These are phyloP conservation scores for Scheffersomyces insectosa DNA, from an alignment of 1,139 yeast genomes.

Conservation along the genomic window DNA sequence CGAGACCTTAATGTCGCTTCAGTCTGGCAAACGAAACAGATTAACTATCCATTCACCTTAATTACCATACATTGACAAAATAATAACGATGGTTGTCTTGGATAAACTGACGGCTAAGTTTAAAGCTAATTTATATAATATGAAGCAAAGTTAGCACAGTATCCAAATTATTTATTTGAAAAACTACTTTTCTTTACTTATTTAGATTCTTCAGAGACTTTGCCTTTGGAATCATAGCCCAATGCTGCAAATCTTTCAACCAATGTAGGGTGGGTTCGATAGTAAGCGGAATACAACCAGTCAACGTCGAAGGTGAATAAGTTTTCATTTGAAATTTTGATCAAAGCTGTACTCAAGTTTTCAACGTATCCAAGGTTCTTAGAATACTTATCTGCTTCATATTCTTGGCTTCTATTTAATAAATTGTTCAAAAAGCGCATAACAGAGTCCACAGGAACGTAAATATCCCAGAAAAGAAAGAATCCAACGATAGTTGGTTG, in stretches of 20 bases:
- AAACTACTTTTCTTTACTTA: too few relatives aligned
- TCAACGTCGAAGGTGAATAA: conserved; percentile 85
- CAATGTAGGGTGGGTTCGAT: conserved; percentile 86
- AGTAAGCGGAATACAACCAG: conserved; percentile 84
- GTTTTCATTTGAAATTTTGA: conserved; percentile 75
- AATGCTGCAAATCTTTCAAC: conserved; percentile 84
- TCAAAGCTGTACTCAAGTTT: conserved; percentile 70
- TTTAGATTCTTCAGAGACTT: conserved; percentile 31
- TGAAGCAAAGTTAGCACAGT: too few relatives aligned
- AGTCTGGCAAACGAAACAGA: too few relatives aligned
- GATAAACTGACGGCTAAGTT: too few relatives aligned
- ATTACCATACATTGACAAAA: too few relatives aligned
- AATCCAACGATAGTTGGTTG: conserved; percentile 83
- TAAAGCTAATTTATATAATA: too few relatives aligned
- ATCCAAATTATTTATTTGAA: too few relatives aligned
- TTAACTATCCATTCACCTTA: too few relatives aligned
- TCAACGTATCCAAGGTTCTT: conserved; percentile 68
- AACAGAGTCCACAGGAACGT: conserved; percentile 73
- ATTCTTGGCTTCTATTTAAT: conserved; percentile 82
- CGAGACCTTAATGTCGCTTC: too few relatives aligned
- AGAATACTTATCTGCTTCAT: conserved; percentile 89
- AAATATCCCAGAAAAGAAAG: conserved; percentile 68
- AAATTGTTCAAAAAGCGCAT: conserved; percentile 67
- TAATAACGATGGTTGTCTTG: too few relatives aligned
- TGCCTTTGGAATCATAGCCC: conserved; percentile 49